phyloP scores from a whole-genome alignment of 805 yeast species.

The Ogataea angusta region DNA sequence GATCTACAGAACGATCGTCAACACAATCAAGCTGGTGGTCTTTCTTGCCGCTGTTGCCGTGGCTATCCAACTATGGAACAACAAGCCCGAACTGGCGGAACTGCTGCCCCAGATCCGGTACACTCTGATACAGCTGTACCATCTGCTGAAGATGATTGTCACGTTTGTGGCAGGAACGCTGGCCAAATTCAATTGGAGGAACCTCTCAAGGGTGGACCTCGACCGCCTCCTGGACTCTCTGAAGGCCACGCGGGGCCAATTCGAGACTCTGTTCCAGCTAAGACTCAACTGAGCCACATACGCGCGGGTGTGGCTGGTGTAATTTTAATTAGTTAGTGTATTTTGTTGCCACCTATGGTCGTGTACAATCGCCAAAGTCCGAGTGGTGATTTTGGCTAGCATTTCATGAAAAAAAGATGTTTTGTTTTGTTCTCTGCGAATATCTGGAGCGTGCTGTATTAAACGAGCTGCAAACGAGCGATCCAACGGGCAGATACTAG shows the following conservation, averaged over 20 bases:
- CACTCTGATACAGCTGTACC: conserved; percentile 1
- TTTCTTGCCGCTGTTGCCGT: conserved; percentile 1
- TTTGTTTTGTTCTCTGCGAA: conserved; percentile 9
- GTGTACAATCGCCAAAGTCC: conserved; percentile 7
- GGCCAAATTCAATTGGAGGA: background rate
- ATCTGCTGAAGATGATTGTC: background rate
- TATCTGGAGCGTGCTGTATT: conserved; percentile 1
- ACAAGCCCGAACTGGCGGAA: conserved; percentile 1
- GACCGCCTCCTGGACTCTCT: conserved; percentile 3
- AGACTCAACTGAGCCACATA: conserved; percentile 5
- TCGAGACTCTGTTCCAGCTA: conserved; percentile 3
- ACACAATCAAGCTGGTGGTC: conserved; percentile 4
- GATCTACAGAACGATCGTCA: conserved; percentile 8
- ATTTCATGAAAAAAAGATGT: conserved; percentile 6
- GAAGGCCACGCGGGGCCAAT: background rate
- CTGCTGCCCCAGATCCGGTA: conserved; percentile 2
- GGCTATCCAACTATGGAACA: conserved; percentile 2
- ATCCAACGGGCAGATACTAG: background rate
- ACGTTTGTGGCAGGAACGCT: background rate
- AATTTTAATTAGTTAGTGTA: background rate
- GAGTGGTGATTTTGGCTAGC: conserved; percentile 6
- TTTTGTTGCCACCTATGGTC: conserved; percentile 8
- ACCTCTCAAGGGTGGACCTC: background rate
- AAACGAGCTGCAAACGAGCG: conserved; percentile 2
- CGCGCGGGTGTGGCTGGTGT: background rate